Conservation (phyloP, 345 rosid species). For the Cochlearia excelsa region DNA sequence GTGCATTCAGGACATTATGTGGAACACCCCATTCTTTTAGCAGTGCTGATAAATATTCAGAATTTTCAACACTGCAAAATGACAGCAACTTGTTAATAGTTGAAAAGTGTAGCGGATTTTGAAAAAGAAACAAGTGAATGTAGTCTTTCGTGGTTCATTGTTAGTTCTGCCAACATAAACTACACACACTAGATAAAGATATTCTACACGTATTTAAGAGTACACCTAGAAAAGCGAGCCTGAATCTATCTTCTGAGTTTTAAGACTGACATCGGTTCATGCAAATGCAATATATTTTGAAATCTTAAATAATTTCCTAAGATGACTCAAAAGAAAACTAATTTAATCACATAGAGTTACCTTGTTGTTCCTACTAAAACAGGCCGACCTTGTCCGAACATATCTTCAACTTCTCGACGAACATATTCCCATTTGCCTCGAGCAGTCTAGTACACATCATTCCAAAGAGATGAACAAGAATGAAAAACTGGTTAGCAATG, state of each 20-base stretch:
- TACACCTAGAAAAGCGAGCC: conserved; percentile 8
- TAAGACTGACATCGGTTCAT: background rate
- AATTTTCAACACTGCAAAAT: conserved; percentile 83
- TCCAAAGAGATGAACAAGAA: conserved; percentile 22
- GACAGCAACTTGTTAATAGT: conserved; percentile 24
- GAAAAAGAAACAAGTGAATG: background rate
- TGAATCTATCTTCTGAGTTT: background rate
- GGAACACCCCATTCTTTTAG: conserved; percentile 77
- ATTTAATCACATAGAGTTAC: conserved; percentile 34
- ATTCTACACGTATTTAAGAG: background rate
- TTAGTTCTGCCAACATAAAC: conserved; percentile 8
- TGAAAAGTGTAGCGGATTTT: background rate
- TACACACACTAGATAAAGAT: background rate
- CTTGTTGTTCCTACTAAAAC: conserved; percentile 98
- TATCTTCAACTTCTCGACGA: conserved; percentile 82
- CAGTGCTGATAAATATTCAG: conserved; percentile 82
- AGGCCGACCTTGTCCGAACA: conserved; percentile 92
- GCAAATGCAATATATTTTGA: no score
- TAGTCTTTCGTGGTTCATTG: conserved; percentile 11
- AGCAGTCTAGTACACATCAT: conserved; percentile 57
- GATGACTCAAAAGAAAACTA: conserved; percentile 15
- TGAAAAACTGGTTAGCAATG: conserved; percentile 11
- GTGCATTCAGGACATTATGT: conserved; percentile 91
- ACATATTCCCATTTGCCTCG: conserved; percentile 90
- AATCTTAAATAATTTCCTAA: background rate